Evolutionary conservation across 2,329 filamentous ascomycete genomes (phyloP).

Genomic region (Arachnomyces sp.): DNA sequence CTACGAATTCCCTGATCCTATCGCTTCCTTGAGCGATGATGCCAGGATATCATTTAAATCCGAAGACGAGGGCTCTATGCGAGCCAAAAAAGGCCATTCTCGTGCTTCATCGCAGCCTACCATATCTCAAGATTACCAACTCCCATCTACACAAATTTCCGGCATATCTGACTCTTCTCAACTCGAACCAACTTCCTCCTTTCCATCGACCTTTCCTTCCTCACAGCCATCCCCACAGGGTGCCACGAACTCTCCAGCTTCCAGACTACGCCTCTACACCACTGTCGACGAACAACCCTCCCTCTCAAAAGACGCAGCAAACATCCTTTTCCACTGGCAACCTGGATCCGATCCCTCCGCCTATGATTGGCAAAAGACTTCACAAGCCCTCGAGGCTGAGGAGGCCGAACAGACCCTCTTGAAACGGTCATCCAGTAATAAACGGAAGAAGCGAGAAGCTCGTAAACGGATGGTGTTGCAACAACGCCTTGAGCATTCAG

Average conservation of each 20-base stretch:
- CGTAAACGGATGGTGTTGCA: slow-evolving; percentile 1
- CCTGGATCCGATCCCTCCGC: slow-evolving; percentile 23
- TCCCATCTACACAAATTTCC: no score
- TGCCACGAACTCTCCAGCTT: neutral
- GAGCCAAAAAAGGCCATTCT: no score
- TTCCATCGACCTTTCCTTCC: no score
- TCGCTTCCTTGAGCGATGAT: no score
- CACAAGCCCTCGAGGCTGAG: slow-evolving; percentile 11
- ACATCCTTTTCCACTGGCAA: slow-evolving; percentile 31
- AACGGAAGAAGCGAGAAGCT: slow-evolving; percentile 8
- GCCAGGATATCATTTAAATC: no score
- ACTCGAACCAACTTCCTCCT: no score
- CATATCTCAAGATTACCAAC: no score
- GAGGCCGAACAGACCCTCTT: slow-evolving; percentile 3
- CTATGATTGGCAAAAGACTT: slow-evolving; percentile 27
- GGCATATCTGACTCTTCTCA: no score
- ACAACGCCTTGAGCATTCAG: neutral
- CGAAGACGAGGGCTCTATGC: no score
- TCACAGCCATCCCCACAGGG: no score
- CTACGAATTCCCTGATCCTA: neutral
- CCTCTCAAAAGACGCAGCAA: slow-evolving; percentile 18
- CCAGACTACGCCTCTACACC: slow-evolving; percentile 23
- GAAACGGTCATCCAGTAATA: neutral
- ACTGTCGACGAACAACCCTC: slow-evolving; percentile 17
- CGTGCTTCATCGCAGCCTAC: no score